Evolutionary conservation across 805 yeast genomes (phyloP), one percentile per base, ranked within the genome.

Genomic region (Saccharomycopsis sp.): DNA sequence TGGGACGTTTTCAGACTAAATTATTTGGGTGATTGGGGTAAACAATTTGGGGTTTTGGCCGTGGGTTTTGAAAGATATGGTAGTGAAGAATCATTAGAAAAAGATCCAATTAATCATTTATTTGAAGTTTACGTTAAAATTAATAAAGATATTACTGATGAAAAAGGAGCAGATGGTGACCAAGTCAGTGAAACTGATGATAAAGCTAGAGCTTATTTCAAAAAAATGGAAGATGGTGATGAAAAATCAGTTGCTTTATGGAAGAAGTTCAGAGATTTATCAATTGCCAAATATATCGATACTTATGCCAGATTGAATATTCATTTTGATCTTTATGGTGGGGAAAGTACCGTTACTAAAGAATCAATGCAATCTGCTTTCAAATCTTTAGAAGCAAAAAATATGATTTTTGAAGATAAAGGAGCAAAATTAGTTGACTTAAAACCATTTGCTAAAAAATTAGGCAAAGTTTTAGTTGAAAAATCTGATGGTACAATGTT

Each of bases 21-120:
- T 69, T 92, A 92, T 63, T 70, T 92, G 51, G 99, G 99, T 55
- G 99, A 92, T 64, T 92, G 98, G 98, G 99, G 99, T 43, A 92
- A 92, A 64, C 99, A 92, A 67, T 92, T 89, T 56, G 99, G 98
- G 62, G 61, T 92, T 34, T 70, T 92, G 52, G 98, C 97, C 20
- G 81, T 92, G 47, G 99, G 96, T 35, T 92, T 80, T 61, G 74
- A 76, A 42, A 76, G 73, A 55, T 92, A 82, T 57, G 99, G 99
- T 37, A 62, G 70, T 47, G 94, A 81, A 58, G 83, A 78, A 54
- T 64, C 65, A 39, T 70, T 92, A 49, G 67, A 67, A 41, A 53
- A 56, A 35, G 92, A 92, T 59, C 96, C 99, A 43, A 88, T 92
- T 58, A 78, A 86, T 63, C 98, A 92, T 61, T 72, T 92, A 58